These are phyloP conservation scores for Polytrichum commune DNA, from an alignment of 225 moss, liverwort and hornwort genomes.

Conservation along the genomic window DNA sequence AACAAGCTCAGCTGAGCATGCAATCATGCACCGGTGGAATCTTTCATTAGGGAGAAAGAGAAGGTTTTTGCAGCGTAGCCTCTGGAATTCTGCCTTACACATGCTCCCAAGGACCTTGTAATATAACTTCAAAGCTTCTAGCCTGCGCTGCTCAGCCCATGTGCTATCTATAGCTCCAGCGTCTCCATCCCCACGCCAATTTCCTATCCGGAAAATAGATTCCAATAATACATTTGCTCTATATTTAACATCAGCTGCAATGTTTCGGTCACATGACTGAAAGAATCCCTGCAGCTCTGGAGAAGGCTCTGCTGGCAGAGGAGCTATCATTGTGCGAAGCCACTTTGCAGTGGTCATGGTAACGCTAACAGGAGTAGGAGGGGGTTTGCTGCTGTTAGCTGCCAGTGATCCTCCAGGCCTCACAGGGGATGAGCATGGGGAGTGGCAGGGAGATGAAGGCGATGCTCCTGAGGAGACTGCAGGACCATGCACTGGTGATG, in stretches of 20 bases:
- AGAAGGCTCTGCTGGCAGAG: slow-evolving; percentile 69
- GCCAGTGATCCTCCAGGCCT: slow-evolving; percentile 49
- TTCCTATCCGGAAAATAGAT: slow-evolving; percentile 72
- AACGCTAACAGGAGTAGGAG: slow-evolving; percentile 90
- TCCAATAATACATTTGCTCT: slow-evolving; percentile 70
- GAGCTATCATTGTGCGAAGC: slow-evolving; percentile 84
- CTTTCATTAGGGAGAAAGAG: slow-evolving; percentile 86
- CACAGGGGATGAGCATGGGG: slow-evolving; percentile 83
- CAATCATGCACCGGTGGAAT: slow-evolving; percentile 99
- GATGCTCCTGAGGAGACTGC: slow-evolving; percentile 67
- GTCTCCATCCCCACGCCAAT: slow-evolving; percentile 58
- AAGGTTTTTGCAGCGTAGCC: slow-evolving; percentile 70
- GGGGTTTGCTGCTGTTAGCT: slow-evolving; percentile 59
- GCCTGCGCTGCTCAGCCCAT: slow-evolving; percentile 89
- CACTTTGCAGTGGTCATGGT: slow-evolving; percentile 99
- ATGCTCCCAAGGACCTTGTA: slow-evolving; percentile 85
- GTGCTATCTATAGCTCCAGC: slow-evolving; percentile 58
- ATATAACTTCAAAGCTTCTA: slow-evolving; percentile 88
- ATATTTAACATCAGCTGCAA: slow-evolving; percentile 55
- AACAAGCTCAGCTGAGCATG: slow-evolving; percentile 96
- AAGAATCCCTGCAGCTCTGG: slow-evolving; percentile 73
- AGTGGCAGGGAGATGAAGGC: slow-evolving; percentile 64
- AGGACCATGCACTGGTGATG: slow-evolving; percentile 71
- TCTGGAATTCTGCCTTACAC: slow-evolving; percentile 81
- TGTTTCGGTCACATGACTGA: slow-evolving; percentile 73